Conservation (phyloP, 2,329 filamentous ascomycete genomes). For the Sphaerulina musiva region DNA sequence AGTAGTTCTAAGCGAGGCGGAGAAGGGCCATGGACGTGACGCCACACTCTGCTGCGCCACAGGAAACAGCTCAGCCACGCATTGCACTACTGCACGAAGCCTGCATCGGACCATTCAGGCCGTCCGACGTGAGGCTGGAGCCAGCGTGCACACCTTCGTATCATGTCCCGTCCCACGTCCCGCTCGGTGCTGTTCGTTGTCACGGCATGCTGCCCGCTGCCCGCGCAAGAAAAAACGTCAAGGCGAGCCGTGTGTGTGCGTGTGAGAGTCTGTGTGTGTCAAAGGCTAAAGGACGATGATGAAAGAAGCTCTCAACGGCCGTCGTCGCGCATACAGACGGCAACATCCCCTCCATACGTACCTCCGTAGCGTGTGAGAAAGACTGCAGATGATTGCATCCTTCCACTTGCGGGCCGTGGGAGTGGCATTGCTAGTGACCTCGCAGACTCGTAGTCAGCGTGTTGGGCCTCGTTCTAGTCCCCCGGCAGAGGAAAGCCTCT, state of each 20-base stretch:
- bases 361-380: neutral
- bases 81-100: too few species aligned
- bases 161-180: conserved; percentile 14
- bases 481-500: neutral
- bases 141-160: conserved; percentile 9
- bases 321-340: too few species aligned
- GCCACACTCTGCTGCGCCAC: neutral
- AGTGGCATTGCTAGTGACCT: neutral
- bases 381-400: conserved; percentile 1
- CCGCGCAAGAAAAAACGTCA: neutral
- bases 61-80: neutral
- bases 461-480: neutral
- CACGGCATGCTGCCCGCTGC: neutral
- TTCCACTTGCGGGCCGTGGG: conserved; percentile 1
- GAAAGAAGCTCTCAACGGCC: too few species aligned
- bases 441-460: neutral
- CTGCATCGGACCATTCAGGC: too few species aligned
- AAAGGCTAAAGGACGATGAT: too few species aligned
- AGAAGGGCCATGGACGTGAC: neutral
- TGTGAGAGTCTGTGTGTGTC: too few species aligned
- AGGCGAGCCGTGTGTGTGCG: neutral
- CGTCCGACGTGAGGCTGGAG: too few species aligned
- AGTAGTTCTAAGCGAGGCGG: neutral
- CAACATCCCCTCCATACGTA: neutral
- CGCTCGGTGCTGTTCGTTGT: neutral